A percentile compares a stretch with the other conserved stretches of the same genome.
phyloP scores from a whole-genome alignment of 164 flowering plant species.

The Brasenia schreberi region DNA sequence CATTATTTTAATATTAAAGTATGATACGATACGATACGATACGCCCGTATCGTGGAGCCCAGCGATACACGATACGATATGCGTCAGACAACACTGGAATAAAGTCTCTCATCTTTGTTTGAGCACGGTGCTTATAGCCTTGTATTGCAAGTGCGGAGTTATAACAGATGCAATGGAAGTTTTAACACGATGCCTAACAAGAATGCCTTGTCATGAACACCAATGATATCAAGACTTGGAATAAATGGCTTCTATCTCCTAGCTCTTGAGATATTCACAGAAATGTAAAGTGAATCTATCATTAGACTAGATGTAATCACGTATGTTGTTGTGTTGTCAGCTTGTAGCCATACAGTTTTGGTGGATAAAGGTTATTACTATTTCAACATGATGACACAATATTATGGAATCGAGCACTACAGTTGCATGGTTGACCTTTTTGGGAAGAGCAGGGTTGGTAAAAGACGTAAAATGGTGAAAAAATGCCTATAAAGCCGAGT shows the following conservation, averaged over 20 bases:
- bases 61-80: too few species aligned
- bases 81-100: too few species aligned
- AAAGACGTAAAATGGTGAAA: constrained; percentile 5
- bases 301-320: constrained; percentile 9
- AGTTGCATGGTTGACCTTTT: constrained; percentile 9
- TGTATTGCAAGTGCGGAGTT: too few species aligned
- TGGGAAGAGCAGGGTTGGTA: constrained; percentile 7
- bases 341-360: constrained; percentile 11
- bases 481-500: too few species aligned
- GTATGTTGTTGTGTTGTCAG: constrained; percentile 6
- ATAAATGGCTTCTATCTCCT: constrained; percentile 4
- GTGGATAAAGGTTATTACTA: constrained; percentile 7
- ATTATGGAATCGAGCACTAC: constrained; percentile 5
- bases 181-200: too few species aligned
- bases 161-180: too few species aligned
- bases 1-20: too few species aligned
- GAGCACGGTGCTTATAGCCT: too few species aligned
- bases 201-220: too few species aligned
- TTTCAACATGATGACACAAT: constrained; percentile 7
- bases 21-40: too few species aligned
- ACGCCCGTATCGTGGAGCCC: too few species aligned
- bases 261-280: constrained; percentile 6
- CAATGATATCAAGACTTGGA: constrained; percentile 7
- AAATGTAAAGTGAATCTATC: constrained; percentile 7
- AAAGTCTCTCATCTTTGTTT: too few species aligned